Conservation (phyloP, 345 rosid species). For the Salix udensis region DNA sequence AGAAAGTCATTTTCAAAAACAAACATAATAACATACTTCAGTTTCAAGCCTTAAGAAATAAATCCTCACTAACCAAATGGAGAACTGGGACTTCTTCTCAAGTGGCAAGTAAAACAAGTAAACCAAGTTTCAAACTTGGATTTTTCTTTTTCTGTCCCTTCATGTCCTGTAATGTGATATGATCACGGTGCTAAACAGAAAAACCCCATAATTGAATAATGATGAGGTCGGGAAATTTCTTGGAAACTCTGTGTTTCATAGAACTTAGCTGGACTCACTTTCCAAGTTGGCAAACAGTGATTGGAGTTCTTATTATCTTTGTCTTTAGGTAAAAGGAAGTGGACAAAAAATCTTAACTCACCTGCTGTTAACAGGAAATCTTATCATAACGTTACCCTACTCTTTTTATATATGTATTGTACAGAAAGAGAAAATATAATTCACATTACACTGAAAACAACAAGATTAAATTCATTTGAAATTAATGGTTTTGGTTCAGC, state of each 20-base stretch:
- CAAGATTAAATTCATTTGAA: not conserved
- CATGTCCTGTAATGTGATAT: not conserved
- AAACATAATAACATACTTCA: not conserved
- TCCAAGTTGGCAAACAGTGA: not conserved
- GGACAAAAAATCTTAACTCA: not conserved
- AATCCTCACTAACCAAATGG: not conserved
- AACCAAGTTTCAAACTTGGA: not conserved
- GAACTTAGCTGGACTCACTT: not conserved
- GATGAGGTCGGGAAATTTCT: constrained; percentile 8
- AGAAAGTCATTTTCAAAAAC: not conserved
- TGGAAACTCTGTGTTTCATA: not conserved
- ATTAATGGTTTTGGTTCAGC: not conserved
- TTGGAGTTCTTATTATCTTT: not conserved
- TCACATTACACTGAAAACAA: not conserved
- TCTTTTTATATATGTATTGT: not conserved
- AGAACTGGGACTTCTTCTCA: not conserved
- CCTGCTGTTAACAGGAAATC: not conserved
- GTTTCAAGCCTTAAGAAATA: not conserved
- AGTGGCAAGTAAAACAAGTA: not conserved
- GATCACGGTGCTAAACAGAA: not conserved
- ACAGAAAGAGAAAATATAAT: not conserved
- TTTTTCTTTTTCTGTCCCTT: not conserved
- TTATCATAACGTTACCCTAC: not conserved
- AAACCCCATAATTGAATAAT: not conserved
- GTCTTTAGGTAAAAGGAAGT: not conserved